A percentile compares a stretch with the other conserved stretches of the same genome.
Evolutionary conservation across 805 yeast genomes (phyloP).

Genomic region (Candida hispaniensis): DNA sequence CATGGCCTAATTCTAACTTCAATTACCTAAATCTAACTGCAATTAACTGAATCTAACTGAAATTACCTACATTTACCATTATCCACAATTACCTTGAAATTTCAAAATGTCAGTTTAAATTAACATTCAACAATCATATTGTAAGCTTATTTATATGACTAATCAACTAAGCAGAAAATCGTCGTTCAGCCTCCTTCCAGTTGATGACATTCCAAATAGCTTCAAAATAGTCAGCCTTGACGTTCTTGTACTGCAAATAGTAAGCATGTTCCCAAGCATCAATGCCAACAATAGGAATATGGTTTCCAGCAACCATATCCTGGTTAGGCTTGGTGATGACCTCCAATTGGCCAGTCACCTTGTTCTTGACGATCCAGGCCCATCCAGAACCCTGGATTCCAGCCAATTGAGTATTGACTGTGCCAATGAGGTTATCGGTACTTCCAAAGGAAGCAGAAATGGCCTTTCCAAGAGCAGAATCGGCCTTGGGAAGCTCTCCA

Average conservation of each 20-base stretch:
- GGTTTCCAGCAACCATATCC: slow-evolving; percentile 65
- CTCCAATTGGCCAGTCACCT: slow-evolving; percentile 56
- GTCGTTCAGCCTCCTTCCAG: slow-evolving; percentile 82
- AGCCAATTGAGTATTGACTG: slow-evolving; percentile 63
- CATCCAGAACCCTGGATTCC: slow-evolving; percentile 94
- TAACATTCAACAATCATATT: too few species aligned
- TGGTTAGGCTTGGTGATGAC: slow-evolving; percentile 77
- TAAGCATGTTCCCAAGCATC: slow-evolving; percentile 98
- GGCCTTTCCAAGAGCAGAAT: slow-evolving; percentile 48
- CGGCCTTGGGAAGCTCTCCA: slow-evolving; percentile 49
- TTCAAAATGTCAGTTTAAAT: too few species aligned
- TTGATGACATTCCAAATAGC: slow-evolving; percentile 91
- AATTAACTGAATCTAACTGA: too few species aligned
- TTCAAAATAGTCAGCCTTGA: slow-evolving; percentile 82
- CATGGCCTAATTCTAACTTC: too few species aligned
- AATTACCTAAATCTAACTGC: too few species aligned
- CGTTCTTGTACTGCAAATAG: slow-evolving; percentile 86
- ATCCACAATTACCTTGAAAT: too few species aligned
- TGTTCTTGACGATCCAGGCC: slow-evolving; percentile 83
- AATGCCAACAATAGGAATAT: slow-evolving; percentile 71
- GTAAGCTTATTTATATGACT: too few species aligned
- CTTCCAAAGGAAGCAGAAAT: slow-evolving; percentile 59
- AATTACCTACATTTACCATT: too few species aligned
- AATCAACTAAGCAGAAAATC: slow-evolving; percentile 30
- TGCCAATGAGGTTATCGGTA: slow-evolving; percentile 51